phyloP scores from a whole-genome alignment of 2,329 filamentous ascomycete species.

The Aspergillus sp. region DNA sequence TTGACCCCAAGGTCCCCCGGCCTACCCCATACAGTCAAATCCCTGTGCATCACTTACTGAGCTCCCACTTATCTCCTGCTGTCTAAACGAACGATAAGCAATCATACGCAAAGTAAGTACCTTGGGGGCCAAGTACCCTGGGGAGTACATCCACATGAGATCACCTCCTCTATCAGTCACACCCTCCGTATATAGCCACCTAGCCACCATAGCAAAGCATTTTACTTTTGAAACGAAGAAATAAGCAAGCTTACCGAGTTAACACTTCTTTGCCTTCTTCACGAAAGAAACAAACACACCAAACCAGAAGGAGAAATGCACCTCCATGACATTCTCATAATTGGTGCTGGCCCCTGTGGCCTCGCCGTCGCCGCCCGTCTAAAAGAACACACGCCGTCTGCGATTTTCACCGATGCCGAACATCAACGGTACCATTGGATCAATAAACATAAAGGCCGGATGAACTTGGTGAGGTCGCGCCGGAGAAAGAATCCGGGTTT shows the following conservation, averaged over 20 bases:
- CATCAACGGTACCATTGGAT: slow-evolving; percentile 81
- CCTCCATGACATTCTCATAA: slow-evolving; percentile 63
- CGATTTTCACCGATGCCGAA: slow-evolving; percentile 80
- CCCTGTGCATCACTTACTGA: not conserved
- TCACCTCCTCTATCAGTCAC: too few relatives aligned
- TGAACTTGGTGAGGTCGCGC: slow-evolving; percentile 46
- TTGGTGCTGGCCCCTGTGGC: slow-evolving; percentile 74
- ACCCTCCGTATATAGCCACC: too few relatives aligned
- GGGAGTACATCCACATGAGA: slow-evolving; percentile 1
- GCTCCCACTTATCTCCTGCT: not conserved
- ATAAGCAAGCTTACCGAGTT: too few relatives aligned
- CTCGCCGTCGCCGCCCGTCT: slow-evolving; percentile 72
- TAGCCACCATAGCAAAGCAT: too few relatives aligned
- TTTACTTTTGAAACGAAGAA: too few relatives aligned
- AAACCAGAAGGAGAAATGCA: not conserved
- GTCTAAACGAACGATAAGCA: too few relatives aligned
- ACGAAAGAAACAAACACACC: not conserved
- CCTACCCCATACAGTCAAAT: not conserved
- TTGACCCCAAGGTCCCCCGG: slow-evolving; percentile 29
- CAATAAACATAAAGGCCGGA: slow-evolving; percentile 61
- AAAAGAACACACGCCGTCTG: slow-evolving; percentile 70
- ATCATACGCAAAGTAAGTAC: not conserved
- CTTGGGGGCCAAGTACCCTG: slow-evolving; percentile 30
- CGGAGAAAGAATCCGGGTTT: slow-evolving; percentile 27
- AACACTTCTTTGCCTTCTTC: too few relatives aligned